Conservation (phyloP, 2,329 filamentous ascomycete genomes). For the Westerdykella aurantiaca region DNA sequence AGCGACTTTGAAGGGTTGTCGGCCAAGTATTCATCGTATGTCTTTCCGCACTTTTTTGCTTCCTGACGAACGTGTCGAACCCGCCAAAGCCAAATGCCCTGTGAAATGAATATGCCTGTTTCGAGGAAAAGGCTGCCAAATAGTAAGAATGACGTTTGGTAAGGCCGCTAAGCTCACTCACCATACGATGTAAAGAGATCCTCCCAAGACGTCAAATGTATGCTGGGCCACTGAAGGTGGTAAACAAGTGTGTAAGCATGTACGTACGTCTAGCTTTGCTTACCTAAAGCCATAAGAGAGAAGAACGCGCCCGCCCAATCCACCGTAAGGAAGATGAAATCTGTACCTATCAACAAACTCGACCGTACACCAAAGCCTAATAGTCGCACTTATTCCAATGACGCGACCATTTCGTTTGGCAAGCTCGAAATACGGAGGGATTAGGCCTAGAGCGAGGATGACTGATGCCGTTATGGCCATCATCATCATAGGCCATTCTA, state of each 20-base stretch:
- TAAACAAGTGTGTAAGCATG: too few species aligned
- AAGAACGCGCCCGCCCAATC: conserved; percentile 59
- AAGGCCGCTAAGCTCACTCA: conserved; percentile 30
- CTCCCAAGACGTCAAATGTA: conserved; percentile 57
- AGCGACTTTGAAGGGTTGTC: conserved; percentile 17
- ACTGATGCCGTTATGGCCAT: conserved; percentile 56
- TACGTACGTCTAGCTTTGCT: conserved; percentile 7
- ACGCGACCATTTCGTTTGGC: conserved; percentile 58
- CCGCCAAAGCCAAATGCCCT: conserved; percentile 54
- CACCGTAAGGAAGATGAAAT: conserved; percentile 54
- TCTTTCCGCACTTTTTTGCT: conserved; percentile 49
- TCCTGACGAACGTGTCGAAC: conserved; percentile 49
- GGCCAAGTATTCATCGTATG: conserved; percentile 49
- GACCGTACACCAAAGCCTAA: too few species aligned
- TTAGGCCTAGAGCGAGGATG: conserved; percentile 51
- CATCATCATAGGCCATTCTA: conserved; percentile 50
- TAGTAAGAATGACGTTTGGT: neutral
- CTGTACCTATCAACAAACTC: conserved; percentile 21
- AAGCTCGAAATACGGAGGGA: conserved; percentile 58
- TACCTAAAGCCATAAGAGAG: conserved; percentile 57
- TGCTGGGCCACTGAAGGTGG: conserved; percentile 49
- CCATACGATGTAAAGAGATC: conserved; percentile 56
- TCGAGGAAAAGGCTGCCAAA: conserved; percentile 50
- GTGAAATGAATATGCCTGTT: conserved; percentile 54
- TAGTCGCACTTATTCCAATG: conserved; percentile 51